Evolutionary conservation across 257 asterid genomes (phyloP).

Genomic region (Scutellaria galericulata): DNA sequence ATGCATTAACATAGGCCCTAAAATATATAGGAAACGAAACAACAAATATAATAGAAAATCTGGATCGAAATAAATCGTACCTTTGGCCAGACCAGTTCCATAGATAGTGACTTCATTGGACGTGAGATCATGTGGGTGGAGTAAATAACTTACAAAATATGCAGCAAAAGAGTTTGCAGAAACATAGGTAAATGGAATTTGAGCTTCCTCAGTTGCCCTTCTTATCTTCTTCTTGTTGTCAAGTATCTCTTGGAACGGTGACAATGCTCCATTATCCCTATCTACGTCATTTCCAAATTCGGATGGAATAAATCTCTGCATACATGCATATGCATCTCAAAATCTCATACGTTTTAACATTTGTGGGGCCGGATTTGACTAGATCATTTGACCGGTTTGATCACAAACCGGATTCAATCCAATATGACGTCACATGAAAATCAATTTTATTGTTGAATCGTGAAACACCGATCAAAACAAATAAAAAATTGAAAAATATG

Average conservation of each 20-base stretch:
- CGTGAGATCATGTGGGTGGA: constrained; percentile 36
- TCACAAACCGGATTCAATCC: too few species aligned
- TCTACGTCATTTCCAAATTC: constrained; percentile 52
- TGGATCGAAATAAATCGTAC: constrained; percentile 1
- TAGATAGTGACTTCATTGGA: constrained; percentile 31
- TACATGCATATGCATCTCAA: not conserved
- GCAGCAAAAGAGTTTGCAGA: constrained; percentile 47
- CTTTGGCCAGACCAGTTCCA: constrained; percentile 39
- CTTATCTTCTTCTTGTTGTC: constrained; percentile 46
- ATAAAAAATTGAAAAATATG: too few species aligned
- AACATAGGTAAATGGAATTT: constrained; percentile 43
- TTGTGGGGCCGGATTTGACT: too few species aligned
- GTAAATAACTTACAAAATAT: constrained; percentile 41
- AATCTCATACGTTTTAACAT: too few species aligned
- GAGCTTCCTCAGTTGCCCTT: constrained; percentile 48
- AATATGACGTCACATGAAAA: too few species aligned
- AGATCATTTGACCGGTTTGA: too few species aligned
- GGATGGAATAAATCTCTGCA: constrained; percentile 50
- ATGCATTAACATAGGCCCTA: too few species aligned
- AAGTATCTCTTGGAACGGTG: constrained; percentile 37
- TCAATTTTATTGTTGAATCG: too few species aligned
- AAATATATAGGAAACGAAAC: too few species aligned
- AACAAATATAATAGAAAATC: too few species aligned
- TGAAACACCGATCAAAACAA: too few species aligned
- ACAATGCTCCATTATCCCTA: constrained; percentile 39